phyloP scores from a whole-genome alignment of 108 stramenopile genomes.

The Seminavis robusta region DNA sequence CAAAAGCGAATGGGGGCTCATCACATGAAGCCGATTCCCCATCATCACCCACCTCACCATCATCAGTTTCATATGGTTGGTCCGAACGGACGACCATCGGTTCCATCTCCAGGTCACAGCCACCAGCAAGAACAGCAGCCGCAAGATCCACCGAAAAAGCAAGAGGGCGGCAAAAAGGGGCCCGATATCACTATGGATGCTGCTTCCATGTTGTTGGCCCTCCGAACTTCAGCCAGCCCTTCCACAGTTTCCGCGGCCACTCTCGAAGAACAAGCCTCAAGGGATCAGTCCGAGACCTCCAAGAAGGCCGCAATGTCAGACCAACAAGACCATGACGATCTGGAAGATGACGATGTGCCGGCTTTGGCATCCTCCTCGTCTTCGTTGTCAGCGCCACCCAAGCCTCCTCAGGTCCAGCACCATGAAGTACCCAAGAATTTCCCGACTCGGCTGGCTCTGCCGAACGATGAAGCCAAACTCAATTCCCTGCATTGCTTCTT shows the following conservation, averaged over 20 bases:
- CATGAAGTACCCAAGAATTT: conserved; percentile 37
- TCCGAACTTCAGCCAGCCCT: background rate
- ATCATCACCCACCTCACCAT: too few species aligned
- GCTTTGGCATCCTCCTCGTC: too few species aligned
- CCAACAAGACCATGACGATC: conserved; percentile 2
- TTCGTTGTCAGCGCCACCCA: too few species aligned
- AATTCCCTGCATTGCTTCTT: conserved; percentile 57
- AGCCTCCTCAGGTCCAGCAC: too few species aligned
- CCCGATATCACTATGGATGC: too few species aligned
- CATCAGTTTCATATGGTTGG: too few species aligned
- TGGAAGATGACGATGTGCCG: background rate
- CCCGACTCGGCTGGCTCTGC: conserved; percentile 33
- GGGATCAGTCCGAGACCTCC: background rate
- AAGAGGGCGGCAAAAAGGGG: too few species aligned
- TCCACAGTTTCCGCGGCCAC: background rate
- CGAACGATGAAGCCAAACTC: conserved; percentile 33
- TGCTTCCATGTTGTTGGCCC: too few species aligned
- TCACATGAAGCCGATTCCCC: too few species aligned
- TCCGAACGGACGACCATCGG: background rate
- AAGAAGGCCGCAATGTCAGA: background rate
- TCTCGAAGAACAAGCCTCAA: background rate
- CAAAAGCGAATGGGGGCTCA: too few species aligned
- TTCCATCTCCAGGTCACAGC: background rate
- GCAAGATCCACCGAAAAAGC: too few species aligned
- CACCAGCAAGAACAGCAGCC: background rate